A percentile compares a stretch with the other conserved stretches of the same genome.
Conservation (phyloP, 2,329 filamentous ascomycete species). For the Pseudonectria foliicola region DNA sequence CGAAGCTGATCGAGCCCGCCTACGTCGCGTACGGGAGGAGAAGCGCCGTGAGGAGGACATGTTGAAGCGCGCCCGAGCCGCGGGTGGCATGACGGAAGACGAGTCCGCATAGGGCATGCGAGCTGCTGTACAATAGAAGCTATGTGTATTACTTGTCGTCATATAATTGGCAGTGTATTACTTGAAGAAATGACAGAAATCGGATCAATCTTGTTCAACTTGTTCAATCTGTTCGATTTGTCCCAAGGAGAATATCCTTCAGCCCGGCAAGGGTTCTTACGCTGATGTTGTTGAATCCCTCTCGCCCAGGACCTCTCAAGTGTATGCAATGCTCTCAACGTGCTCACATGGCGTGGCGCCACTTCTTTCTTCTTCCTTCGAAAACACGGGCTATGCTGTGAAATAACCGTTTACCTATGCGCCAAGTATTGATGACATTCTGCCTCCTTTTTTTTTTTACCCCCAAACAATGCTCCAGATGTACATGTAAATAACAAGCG, state of each 20-base stretch:
- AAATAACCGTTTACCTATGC: too few species aligned
- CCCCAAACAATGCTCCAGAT: too few species aligned
- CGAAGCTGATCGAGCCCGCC: constrained; percentile 47
- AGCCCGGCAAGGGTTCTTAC: too few species aligned
- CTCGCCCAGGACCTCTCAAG: too few species aligned
- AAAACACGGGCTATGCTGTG: too few species aligned
- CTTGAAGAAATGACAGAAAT: constrained; percentile 16
- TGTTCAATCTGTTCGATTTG: too few species aligned
- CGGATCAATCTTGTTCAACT: constrained; percentile 5
- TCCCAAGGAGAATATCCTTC: too few species aligned
- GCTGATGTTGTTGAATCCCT: too few species aligned
- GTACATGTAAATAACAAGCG: too few species aligned
- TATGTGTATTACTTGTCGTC: constrained; percentile 20
- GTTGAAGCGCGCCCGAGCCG: constrained; percentile 34
- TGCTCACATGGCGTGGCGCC: too few species aligned
- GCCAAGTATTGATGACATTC: neutral
- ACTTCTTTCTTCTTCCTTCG: too few species aligned
- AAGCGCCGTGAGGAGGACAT: constrained; percentile 54
- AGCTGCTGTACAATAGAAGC: constrained; percentile 22
- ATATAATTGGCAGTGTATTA: constrained; percentile 21
- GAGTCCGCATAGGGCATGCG: constrained; percentile 19
- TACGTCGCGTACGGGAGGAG: constrained; percentile 45
- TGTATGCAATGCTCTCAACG: too few species aligned
- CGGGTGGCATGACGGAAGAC: constrained; percentile 29
- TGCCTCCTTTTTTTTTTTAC: neutral